Evolutionary conservation across 2,329 filamentous ascomycete genomes (phyloP).

Genomic region (Cadophora luteo-olivacea): DNA sequence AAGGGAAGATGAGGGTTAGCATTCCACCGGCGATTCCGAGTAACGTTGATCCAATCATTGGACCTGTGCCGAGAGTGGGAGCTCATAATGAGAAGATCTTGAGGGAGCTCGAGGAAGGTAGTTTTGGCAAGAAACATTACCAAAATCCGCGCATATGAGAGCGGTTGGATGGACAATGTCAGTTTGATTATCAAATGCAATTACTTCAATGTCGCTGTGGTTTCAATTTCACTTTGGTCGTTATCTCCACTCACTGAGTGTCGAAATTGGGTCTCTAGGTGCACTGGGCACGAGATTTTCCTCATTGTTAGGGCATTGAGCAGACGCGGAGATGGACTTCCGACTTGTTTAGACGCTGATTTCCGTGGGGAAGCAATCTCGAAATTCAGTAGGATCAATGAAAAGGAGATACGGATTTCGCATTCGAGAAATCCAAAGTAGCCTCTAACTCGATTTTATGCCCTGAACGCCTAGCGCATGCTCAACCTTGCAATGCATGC

Average conservation of each 20-base stretch:
- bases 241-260: too few species aligned
- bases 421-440: slow-evolving; percentile 3
- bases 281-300: too few species aligned
- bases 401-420: not conserved
- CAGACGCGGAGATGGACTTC: not conserved
- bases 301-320: too few species aligned
- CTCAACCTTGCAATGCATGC: not conserved
- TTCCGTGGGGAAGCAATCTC: not conserved
- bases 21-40: slow-evolving; percentile 21
- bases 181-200: too few species aligned
- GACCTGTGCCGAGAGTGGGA: slow-evolving; percentile 19
- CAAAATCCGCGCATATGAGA: slow-evolving; percentile 11
- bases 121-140: slow-evolving; percentile 17
- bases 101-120: slow-evolving; percentile 16
- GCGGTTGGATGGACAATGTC: too few species aligned
- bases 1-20: slow-evolving; percentile 14
- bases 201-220: too few species aligned
- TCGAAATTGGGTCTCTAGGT: too few species aligned
- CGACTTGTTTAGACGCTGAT: not conserved
- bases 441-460: slow-evolving; percentile 6
- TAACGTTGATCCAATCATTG: slow-evolving; percentile 20
- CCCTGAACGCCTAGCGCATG: slow-evolving; percentile 20
- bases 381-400: not conserved
- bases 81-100: slow-evolving; percentile 21
- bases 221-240: too few species aligned